Percentiles rank a stretch among this genome's conserved stretches.
Evolutionary conservation across 208 protist genomes (phyloP).

Genomic region (Leishmania lainsoni): DNA sequence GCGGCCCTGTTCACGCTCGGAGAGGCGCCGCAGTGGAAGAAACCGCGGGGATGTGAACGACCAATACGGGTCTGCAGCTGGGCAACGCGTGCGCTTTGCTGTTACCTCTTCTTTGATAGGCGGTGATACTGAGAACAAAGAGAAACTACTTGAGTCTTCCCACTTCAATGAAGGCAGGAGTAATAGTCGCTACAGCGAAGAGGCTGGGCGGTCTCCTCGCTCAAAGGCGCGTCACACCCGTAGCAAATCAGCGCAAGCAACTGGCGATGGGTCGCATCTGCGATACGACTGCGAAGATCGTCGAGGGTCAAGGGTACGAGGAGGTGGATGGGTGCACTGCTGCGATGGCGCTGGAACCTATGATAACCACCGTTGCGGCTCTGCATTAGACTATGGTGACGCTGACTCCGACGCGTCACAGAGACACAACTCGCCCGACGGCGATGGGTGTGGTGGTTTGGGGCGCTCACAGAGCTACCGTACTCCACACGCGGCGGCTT

Average conservation of each 20-base stretch:
- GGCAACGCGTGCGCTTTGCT: background rate
- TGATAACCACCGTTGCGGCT: background rate
- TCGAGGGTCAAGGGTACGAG: background rate
- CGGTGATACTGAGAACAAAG: background rate
- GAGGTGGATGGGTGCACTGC: background rate
- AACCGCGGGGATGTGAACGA: too few relatives aligned
- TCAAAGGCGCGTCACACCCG: background rate
- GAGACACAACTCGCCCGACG: background rate
- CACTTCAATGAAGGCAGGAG: background rate
- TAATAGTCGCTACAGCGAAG: background rate
- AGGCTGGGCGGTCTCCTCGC: background rate
- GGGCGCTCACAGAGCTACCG: constrained; percentile 7
- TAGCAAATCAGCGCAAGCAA: background rate
- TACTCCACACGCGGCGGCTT: constrained; percentile 1
- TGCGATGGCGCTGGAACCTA: background rate
- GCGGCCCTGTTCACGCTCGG: background rate
- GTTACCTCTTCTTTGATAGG: too few relatives aligned
- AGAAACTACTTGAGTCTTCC: background rate
- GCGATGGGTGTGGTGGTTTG: background rate
- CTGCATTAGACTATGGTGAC: constrained; percentile 9
- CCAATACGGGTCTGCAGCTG: background rate
- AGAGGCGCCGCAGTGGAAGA: background rate
- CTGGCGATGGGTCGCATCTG: background rate
- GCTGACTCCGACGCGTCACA: constrained; percentile 13
- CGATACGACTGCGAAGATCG: background rate